Evolutionary conservation across 2,329 filamentous ascomycete genomes (phyloP).

Genomic region (Stagonosporopsis rhizophila): DNA sequence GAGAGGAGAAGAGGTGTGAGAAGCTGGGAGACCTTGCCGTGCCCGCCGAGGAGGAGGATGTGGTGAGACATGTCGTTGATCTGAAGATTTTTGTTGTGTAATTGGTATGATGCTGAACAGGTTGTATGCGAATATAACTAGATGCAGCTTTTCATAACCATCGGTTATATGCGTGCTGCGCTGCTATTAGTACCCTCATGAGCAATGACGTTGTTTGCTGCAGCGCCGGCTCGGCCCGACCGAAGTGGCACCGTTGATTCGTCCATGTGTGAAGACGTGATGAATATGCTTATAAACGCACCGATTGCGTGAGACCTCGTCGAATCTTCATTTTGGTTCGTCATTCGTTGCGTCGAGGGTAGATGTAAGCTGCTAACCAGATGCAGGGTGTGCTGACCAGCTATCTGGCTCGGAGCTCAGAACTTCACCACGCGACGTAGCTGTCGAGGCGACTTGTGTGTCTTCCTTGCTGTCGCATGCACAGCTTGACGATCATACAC

Average conservation of each 20-base stretch:
- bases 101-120: no score
- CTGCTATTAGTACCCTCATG: slow-evolving; percentile 16
- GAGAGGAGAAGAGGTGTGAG: slow-evolving; percentile 79
- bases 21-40: slow-evolving; percentile 78
- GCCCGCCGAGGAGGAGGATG: slow-evolving; percentile 78
- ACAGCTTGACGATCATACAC: neutral
- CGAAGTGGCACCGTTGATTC: slow-evolving; percentile 6
- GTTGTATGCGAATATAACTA: neutral
- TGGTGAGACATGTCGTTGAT: slow-evolving; percentile 38
- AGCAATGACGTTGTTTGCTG: slow-evolving; percentile 14
- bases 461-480: neutral
- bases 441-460: neutral
- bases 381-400: neutral
- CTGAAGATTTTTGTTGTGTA: neutral
- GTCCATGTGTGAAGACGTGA: neutral
- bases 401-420: neutral
- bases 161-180: neutral
- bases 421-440: neutral
- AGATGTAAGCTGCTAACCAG: neutral
- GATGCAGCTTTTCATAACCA: neutral
- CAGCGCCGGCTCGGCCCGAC: slow-evolving; percentile 13
- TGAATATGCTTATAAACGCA: slow-evolving; percentile 15
- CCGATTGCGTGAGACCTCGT: slow-evolving; percentile 11
- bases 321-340: slow-evolving; percentile 1
- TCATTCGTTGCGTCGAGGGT: neutral